phyloP scores from a whole-genome alignment of 2,329 filamentous ascomycete species.

The Ceratocystis variospora region DNA sequence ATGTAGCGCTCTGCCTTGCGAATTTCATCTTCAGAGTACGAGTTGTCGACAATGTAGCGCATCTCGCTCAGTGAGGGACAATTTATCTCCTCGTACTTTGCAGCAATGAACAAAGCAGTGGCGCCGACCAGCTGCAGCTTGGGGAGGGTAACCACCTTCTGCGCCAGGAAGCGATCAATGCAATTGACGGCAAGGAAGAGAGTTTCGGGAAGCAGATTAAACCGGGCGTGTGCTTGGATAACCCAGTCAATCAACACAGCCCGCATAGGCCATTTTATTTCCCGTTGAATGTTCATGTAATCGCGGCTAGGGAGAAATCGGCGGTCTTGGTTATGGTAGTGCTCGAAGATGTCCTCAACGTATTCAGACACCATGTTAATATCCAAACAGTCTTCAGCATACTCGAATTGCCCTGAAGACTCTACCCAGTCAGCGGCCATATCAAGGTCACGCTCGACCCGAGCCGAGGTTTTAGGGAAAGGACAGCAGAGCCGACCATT shows the following conservation, averaged over 20 bases:
- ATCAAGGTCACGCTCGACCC: constrained; percentile 59
- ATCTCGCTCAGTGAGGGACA: constrained; percentile 91
- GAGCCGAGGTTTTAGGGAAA: constrained; percentile 55
- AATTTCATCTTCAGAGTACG: constrained; percentile 81
- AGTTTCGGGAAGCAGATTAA: constrained; percentile 82
- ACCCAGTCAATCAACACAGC: constrained; percentile 96
- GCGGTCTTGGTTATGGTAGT: constrained; percentile 22
- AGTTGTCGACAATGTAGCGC: constrained; percentile 93
- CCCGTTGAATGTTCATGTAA: constrained; percentile 96
- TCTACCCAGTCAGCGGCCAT: constrained; percentile 52
- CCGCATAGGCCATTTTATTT: constrained; percentile 98
- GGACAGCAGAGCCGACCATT: constrained; percentile 55
- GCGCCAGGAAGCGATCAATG: constrained; percentile 88
- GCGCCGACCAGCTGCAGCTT: constrained; percentile 94
- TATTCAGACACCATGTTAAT: constrained; percentile 98
- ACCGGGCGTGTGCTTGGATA: constrained; percentile 87
- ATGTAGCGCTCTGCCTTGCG: constrained; percentile 97
- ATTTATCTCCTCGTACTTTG: constrained; percentile 98
- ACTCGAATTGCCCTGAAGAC: constrained; percentile 46
- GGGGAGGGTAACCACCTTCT: constrained; percentile 85
- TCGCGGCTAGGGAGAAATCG: constrained; percentile 70
- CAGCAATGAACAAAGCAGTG: constrained; percentile 86
- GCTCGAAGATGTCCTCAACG: constrained; percentile 75
- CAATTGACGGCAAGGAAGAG: constrained; percentile 92
- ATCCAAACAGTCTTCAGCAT: constrained; percentile 91